phyloP scores from a whole-genome alignment of 768 basidiomycete species.

The Rhodotorula diobovata region DNA sequence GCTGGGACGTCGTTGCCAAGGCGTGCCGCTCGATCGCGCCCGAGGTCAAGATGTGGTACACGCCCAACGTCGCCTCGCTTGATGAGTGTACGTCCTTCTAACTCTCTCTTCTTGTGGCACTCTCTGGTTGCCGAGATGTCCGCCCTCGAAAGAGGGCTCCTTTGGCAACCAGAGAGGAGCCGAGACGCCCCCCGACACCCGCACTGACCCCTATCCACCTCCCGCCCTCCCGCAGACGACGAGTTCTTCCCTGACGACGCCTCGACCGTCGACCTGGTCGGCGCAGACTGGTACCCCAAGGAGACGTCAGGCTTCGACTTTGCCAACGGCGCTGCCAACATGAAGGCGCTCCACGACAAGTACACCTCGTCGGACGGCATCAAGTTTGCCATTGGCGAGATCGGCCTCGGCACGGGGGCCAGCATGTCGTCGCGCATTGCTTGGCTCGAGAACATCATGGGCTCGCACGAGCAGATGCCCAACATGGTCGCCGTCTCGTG shows the following conservation, averaged over 20 bases:
- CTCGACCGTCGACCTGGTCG: slow-evolving; percentile 40
- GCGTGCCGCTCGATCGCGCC: slow-evolving; percentile 37
- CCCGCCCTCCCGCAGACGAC: slow-evolving; percentile 18
- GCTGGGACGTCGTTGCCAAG: slow-evolving; percentile 40
- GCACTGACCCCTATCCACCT: not conserved
- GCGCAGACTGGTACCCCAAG: slow-evolving; percentile 41
- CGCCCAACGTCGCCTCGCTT: slow-evolving; percentile 13
- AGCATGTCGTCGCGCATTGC: slow-evolving; percentile 21
- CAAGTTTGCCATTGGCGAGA: slow-evolving; percentile 45
- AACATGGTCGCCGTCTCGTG: slow-evolving; percentile 36
- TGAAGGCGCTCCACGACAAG: slow-evolving; percentile 43
- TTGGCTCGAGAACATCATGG: slow-evolving; percentile 37
- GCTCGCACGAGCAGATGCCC: slow-evolving; percentile 21
- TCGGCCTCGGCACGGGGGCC: slow-evolving; percentile 33
- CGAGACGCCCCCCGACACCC: no score
- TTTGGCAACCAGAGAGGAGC: no score
- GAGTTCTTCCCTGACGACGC: slow-evolving; percentile 41
- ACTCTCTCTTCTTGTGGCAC: slow-evolving; percentile 11
- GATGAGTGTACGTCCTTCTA: not conserved
- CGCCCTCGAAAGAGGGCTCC: no score
- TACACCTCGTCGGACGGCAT: slow-evolving; percentile 24
- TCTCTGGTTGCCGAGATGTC: no score
- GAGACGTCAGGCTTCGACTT: slow-evolving; percentile 11
- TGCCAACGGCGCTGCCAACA: slow-evolving; percentile 24
- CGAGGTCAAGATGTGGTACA: slow-evolving; percentile 42